Conservation (phyloP, 345 rosid genomes). For the Brassica cretica region DNA sequence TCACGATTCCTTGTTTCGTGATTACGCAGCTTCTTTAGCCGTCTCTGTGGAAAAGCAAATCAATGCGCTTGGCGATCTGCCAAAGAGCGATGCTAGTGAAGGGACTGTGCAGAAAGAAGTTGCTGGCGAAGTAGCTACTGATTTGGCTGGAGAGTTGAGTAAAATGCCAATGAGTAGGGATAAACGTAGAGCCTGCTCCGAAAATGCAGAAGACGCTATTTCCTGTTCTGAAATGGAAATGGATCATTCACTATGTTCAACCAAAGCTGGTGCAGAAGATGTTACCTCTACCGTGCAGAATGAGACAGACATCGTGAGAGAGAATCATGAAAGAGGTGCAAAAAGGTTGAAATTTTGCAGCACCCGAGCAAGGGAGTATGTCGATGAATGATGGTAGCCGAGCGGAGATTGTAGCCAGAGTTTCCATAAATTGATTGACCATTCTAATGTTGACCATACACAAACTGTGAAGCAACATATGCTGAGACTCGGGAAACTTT, state of each 20-base stretch:
- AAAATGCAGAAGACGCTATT: not conserved
- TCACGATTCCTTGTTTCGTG: slow-evolving; percentile 72
- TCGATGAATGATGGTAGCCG: not conserved
- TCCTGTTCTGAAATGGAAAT: slow-evolving; percentile 22
- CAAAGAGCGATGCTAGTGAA: slow-evolving; percentile 31
- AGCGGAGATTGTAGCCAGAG: slow-evolving; percentile 6
- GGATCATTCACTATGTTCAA: slow-evolving; percentile 12
- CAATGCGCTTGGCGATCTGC: slow-evolving; percentile 40
- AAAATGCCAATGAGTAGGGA: slow-evolving; percentile 1
- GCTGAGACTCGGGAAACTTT: slow-evolving; percentile 1
- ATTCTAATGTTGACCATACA: not conserved
- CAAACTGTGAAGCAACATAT: slow-evolving; percentile 15
- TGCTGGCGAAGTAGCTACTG: slow-evolving; percentile 1
- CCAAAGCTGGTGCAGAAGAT: slow-evolving; percentile 8
- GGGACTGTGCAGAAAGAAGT: slow-evolving; percentile 33
- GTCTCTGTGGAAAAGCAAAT: slow-evolving; percentile 61
- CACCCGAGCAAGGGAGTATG: slow-evolving; percentile 18
- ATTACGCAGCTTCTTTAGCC: slow-evolving; percentile 72
- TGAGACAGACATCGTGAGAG: not conserved
- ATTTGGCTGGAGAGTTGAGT: slow-evolving; percentile 28
- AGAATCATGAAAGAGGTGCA: slow-evolving; percentile 26
- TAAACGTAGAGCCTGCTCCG: slow-evolving; percentile 3
- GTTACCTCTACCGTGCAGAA: slow-evolving; percentile 1
- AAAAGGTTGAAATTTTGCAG: slow-evolving; percentile 27
- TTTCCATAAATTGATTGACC: not conserved